Evolutionary conservation across 2,329 filamentous ascomycete genomes (phyloP).

Genomic region (Diaporthe humulicola): DNA sequence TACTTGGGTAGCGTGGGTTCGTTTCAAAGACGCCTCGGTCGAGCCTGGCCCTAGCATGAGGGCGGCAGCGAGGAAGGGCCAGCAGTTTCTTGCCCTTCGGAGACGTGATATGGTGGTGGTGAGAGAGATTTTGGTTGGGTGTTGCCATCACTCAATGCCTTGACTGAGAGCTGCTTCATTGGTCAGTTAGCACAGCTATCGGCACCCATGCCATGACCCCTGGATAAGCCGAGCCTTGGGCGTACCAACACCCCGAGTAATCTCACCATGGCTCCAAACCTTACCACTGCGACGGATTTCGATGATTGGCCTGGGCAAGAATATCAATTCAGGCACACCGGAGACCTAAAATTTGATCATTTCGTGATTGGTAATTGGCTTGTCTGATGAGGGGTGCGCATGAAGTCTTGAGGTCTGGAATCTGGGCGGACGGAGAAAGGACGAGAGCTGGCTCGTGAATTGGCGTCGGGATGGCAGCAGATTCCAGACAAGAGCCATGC

Average conservation of each 20-base stretch:
- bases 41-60: background rate
- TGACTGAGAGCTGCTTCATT: slow-evolving; percentile 16
- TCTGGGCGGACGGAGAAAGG: background rate
- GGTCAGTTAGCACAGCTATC: slow-evolving; percentile 7
- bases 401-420: slow-evolving; percentile 9
- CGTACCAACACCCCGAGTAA: background rate
- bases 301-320: slow-evolving; percentile 28
- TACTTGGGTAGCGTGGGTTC: background rate
- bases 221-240: slow-evolving; percentile 18
- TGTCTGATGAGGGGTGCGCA: slow-evolving; percentile 15
- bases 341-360: slow-evolving; percentile 13
- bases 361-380: slow-evolving; percentile 18
- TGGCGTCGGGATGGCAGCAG: slow-evolving; percentile 1
- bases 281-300: slow-evolving; percentile 27
- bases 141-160: slow-evolving; percentile 31
- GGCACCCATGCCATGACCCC: slow-evolving; percentile 15
- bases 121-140: slow-evolving; percentile 12
- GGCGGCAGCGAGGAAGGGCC: background rate
- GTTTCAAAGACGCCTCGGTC: background rate
- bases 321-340: slow-evolving; percentile 1
- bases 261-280: background rate
- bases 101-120: background rate
- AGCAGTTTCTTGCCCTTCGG: background rate
- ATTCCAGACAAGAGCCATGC: slow-evolving; percentile 2
- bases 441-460: background rate